A percentile compares a stretch with the other conserved stretches of the same genome.
Conservation (phyloP, 23 red algal species). For the Pyropia yezoensis region DNA sequence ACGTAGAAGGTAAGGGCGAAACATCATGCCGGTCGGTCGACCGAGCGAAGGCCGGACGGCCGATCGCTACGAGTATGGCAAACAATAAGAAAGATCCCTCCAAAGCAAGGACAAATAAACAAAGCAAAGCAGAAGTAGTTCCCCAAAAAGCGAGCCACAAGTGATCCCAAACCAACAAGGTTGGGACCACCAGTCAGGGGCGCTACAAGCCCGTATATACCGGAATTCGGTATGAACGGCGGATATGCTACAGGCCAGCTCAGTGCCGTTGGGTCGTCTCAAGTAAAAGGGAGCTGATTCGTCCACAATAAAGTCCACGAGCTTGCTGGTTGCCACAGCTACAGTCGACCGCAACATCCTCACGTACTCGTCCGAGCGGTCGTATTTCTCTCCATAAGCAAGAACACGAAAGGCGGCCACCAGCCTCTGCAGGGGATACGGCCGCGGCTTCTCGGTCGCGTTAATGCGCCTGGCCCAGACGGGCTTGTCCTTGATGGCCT, state of each 20-base stretch:
- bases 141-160: too few relatives aligned
- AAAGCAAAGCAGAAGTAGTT: too few relatives aligned
- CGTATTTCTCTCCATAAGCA: constrained; percentile 3
- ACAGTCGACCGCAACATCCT: background rate
- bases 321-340: background rate
- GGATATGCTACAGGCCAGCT: background rate
- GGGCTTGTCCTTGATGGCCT: background rate
- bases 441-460: background rate
- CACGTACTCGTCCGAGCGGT: constrained; percentile 12
- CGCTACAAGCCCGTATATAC: too few relatives aligned
- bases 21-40: too few relatives aligned
- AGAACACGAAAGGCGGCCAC: constrained; percentile 8
- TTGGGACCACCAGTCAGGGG: too few relatives aligned
- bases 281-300: background rate
- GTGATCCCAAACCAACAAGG: too few relatives aligned
- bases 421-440: constrained; percentile 1
- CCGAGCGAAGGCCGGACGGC: too few relatives aligned
- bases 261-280: background rate
- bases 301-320: background rate
- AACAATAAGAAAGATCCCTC: too few relatives aligned
- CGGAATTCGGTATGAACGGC: too few relatives aligned
- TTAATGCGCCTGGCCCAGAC: background rate
- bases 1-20: too few relatives aligned
- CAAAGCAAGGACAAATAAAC: too few relatives aligned
- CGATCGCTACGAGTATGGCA: too few relatives aligned